phyloP scores from a whole-genome alignment of 176 grass and related monocot species.

The Canna indica region DNA sequence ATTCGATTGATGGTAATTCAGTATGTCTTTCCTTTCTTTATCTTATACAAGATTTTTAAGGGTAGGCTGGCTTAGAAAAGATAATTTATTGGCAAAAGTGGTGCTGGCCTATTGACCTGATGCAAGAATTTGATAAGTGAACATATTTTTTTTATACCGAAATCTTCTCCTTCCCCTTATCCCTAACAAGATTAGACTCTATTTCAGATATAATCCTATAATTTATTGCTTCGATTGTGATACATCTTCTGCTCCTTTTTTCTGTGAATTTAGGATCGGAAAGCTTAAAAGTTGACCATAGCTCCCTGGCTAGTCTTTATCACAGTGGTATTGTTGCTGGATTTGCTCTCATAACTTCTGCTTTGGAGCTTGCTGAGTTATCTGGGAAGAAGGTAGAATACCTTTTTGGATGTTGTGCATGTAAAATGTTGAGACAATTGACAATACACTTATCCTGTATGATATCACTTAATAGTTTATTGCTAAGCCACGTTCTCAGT shows the following conservation, averaged over 20 bases:
- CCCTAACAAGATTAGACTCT: background rate
- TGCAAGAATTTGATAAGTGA: background rate
- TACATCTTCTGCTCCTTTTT: background rate
- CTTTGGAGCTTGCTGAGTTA: conserved; percentile 38
- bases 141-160: background rate
- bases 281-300: conserved; percentile 63
- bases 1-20: conserved; percentile 26
- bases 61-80: background rate
- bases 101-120: background rate
- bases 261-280: conserved; percentile 43
- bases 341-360: conserved; percentile 69
- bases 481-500: background rate
- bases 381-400: conserved; percentile 42
- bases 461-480: background rate
- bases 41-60: no score
- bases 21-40: background rate
- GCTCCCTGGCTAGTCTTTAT: conserved; percentile 74
- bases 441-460: background rate
- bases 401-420: background rate
- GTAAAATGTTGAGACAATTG: background rate
- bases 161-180: background rate
- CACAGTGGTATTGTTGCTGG: conserved; percentile 82
- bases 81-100: background rate
- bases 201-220: background rate
- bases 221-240: background rate